Evolutionary conservation across 2,329 filamentous ascomycete species (phyloP), one percentile per base, ranked within the genome.

Genomic region (Pseudofabraea citricarpa): DNA sequence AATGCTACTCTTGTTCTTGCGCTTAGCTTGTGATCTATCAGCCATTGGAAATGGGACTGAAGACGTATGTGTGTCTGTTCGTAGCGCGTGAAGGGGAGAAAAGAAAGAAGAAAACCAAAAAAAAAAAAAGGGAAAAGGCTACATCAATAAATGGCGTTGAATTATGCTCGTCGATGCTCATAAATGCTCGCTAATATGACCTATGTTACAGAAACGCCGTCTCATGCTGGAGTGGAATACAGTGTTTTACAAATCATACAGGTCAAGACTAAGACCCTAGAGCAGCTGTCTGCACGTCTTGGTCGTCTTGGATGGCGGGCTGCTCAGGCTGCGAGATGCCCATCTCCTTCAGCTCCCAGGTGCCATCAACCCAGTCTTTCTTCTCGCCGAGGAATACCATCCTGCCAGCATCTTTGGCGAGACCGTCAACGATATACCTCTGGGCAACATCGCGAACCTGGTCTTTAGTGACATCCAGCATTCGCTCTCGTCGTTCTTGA

Each of bases 361-460:
- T 68, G 19, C 71, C 74, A 53, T 88, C 82, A 19, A 85, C 78
- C 83, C 87, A 95, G 9, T 83, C 74, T 62, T 87, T 87, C 69
- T 83, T 86, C 70, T 91, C 84, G 27, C 91, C 91, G 4, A 98
- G 72, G 49, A 97, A 84, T 18, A 84, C 79, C 19, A 83, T 70
- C 41, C 80, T 79, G 45, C 82, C 81, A 48, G 80, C 66, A 27
- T 73, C 68, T 43, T 74, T 77, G 16, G 74, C 73, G 7, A 85
- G 68, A 5, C 73, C 73, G 36, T 88, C 78, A 21, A 94, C 83
- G 12, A 95, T 71, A 62, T 90, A 95, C 56, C 81, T 78, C 56
- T 95, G 83, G 1, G 93, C 93, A 10, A 83, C 90, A 32, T 83
- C 74, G 49, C 83, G 82, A 8, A 98, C 86, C 55, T 95, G 83